Percentiles rank a stretch among this genome's conserved stretches.
Conservation (phyloP, 1,139 yeast species). For the Pneumocystis oryctolagi region DNA sequence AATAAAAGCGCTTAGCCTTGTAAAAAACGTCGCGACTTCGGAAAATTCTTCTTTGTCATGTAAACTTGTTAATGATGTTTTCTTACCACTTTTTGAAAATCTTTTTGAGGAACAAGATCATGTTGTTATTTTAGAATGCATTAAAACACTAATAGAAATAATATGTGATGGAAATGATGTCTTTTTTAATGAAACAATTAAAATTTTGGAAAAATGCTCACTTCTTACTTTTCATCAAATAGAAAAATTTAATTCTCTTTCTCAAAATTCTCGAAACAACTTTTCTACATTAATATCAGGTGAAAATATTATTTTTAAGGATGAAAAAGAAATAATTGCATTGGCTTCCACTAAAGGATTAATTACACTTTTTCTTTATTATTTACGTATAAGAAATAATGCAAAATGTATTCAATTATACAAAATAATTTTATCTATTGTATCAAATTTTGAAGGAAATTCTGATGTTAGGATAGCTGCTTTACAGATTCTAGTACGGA, state of each 20-base stretch:
- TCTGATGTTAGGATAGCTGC: neutral
- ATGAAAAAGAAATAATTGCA: neutral
- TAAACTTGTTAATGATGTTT: slow-evolving; percentile 7
- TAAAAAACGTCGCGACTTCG: slow-evolving; percentile 32
- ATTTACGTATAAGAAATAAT: neutral
- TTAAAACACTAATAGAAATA: slow-evolving; percentile 15
- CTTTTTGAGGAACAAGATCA: slow-evolving; percentile 6
- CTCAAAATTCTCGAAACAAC: neutral
- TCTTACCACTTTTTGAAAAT: slow-evolving; percentile 12
- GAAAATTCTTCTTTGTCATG: slow-evolving; percentile 20
- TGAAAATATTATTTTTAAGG: neutral
- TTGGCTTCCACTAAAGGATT: neutral
- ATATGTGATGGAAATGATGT: slow-evolving; percentile 21
- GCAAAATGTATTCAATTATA: neutral
- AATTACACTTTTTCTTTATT: neutral
- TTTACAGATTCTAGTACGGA: neutral
- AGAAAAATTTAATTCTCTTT: neutral
- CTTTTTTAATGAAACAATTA: neutral
- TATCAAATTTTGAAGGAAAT: neutral
- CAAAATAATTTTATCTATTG: neutral
- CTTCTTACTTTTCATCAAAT: neutral
- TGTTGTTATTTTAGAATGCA: slow-evolving; percentile 5
- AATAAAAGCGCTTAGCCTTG: slow-evolving; percentile 30
- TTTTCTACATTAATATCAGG: neutral
- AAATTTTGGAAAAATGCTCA: neutral